These are phyloP conservation scores for Gracilaria gracilis DNA, from an alignment of 23 red algal species.

Conservation along the genomic window DNA sequence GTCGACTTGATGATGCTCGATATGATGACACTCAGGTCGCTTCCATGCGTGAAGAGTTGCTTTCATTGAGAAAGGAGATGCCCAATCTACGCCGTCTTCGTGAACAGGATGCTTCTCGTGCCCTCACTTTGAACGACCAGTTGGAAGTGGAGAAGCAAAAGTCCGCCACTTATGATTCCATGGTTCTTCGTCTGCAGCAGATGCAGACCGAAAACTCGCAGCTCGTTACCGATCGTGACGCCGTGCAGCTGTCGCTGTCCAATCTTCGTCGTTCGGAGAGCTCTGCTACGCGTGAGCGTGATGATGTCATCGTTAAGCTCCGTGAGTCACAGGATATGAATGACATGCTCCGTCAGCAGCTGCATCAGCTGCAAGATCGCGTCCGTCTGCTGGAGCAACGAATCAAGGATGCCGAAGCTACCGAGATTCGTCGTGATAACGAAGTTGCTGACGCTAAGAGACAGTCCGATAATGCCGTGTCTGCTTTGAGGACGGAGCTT, in stretches of 20 bases:
- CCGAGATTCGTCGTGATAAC: not conserved
- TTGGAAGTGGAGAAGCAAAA: conserved; percentile 10
- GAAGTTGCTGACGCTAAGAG: conserved; percentile 16
- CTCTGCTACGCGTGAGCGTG: not conserved
- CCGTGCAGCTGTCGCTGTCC: not conserved
- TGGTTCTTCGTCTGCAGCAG: not conserved
- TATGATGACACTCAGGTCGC: conserved; percentile 27
- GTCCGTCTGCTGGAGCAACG: conserved; percentile 13
- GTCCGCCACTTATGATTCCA: conserved; percentile 2
- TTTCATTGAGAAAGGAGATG: not conserved
- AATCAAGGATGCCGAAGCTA: conserved; percentile 9
- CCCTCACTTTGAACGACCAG: not conserved
- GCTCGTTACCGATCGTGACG: conserved; percentile 20
- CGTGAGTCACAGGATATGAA: conserved; percentile 5
- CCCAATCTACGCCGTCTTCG: conserved; percentile 7
- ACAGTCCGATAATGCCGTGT: conserved; percentile 10
- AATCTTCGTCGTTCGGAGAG: not conserved
- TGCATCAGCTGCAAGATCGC: conserved; percentile 1
- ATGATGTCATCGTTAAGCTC: conserved; percentile 1
- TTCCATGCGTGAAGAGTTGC: conserved; percentile 20
- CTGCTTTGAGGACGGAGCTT: conserved; percentile 50
- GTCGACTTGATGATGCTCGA: conserved; percentile 21
- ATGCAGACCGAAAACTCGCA: conserved; percentile 12
- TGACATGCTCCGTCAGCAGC: conserved; percentile 19
- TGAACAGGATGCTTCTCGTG: conserved; percentile 14